A percentile compares a stretch with the other conserved stretches of the same genome.
Evolutionary conservation across 2,329 filamentous ascomycete species (phyloP).

Genomic region (Lasiodiplodia sp.): DNA sequence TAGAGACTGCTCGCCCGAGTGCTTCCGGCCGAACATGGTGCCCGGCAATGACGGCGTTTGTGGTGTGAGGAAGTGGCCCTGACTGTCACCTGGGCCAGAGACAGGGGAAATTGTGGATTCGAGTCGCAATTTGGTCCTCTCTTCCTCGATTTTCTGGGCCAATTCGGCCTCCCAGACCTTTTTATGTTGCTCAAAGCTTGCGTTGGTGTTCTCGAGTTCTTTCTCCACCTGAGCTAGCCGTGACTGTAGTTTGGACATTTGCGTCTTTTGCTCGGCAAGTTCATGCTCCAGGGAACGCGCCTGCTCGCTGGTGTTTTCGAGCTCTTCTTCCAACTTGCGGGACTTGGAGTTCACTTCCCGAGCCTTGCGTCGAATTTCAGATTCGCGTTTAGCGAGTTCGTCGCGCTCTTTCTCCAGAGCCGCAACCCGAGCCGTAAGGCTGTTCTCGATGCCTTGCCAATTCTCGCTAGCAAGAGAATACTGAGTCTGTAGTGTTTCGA

Average conservation of each 20-base stretch:
- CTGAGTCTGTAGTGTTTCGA: slow-evolving; percentile 94
- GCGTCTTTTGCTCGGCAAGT: slow-evolving; percentile 64
- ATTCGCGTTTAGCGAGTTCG: slow-evolving; percentile 82
- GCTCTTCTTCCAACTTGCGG: slow-evolving; percentile 79
- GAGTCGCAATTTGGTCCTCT: slow-evolving; percentile 66
- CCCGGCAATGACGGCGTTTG: slow-evolving; percentile 25
- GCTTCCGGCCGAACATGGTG: slow-evolving; percentile 45
- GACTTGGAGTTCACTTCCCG: slow-evolving; percentile 78
- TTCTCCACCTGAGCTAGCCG: slow-evolving; percentile 70
- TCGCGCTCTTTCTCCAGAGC: slow-evolving; percentile 90
- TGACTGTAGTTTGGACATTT: slow-evolving; percentile 68
- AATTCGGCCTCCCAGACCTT: slow-evolving; percentile 65
- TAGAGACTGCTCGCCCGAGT: slow-evolving; percentile 45
- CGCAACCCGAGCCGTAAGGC: slow-evolving; percentile 77
- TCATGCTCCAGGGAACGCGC: slow-evolving; percentile 72
- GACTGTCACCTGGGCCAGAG: not conserved
- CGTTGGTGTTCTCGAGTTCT: slow-evolving; percentile 65
- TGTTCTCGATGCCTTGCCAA: slow-evolving; percentile 95
- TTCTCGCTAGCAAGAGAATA: slow-evolving; percentile 95
- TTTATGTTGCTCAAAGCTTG: slow-evolving; percentile 66
- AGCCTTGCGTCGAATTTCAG: slow-evolving; percentile 86
- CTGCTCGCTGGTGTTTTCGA: slow-evolving; percentile 73
- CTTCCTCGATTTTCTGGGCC: slow-evolving; percentile 68
- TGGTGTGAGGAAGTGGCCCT: slow-evolving; percentile 12
- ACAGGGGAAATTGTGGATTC: slow-evolving; percentile 42